Evolutionary conservation across 805 yeast genomes (phyloP).

Genomic region (Kodamaea hsintzibuensis): DNA sequence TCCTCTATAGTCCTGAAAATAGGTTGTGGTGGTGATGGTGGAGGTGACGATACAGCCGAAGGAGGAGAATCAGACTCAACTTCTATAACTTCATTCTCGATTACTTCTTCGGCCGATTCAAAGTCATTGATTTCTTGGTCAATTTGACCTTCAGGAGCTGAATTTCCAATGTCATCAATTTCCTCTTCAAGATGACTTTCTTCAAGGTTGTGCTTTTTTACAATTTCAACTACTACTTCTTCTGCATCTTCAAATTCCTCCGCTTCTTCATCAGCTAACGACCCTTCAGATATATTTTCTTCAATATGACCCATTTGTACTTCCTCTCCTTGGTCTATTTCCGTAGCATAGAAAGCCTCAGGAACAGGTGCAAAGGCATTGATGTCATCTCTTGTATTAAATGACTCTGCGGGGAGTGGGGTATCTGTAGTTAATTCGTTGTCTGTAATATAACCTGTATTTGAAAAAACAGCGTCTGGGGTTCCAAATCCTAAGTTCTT

Average conservation of each 20-base stretch:
- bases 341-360: conserved; percentile 12
- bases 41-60: not conserved
- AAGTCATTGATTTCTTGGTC: not conserved
- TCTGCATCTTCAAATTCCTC: not conserved
- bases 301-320: conserved; percentile 19
- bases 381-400: not conserved
- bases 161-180: not conserved
- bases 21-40: conserved; percentile 6
- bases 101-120: not conserved
- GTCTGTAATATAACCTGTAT: conserved; percentile 14
- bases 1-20: conserved; percentile 15
- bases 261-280: conserved; percentile 20
- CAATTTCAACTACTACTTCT: not conserved
- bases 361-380: conserved; percentile 14
- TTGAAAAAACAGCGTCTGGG: not conserved
- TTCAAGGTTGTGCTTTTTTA: not conserved
- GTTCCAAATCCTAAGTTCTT: not conserved
- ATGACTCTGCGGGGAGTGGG: not conserved
- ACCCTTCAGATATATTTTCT: conserved; percentile 20
- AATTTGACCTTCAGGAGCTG: conserved; percentile 12
- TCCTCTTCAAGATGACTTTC: not conserved
- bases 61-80: not conserved
- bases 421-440: conserved; percentile 17
- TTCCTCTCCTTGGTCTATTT: not conserved
- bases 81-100: not conserved